A percentile compares a stretch with the other conserved stretches of the same genome.
Conservation (phyloP, 2,329 filamentous ascomycete genomes). For the Cladosporium sp. region DNA sequence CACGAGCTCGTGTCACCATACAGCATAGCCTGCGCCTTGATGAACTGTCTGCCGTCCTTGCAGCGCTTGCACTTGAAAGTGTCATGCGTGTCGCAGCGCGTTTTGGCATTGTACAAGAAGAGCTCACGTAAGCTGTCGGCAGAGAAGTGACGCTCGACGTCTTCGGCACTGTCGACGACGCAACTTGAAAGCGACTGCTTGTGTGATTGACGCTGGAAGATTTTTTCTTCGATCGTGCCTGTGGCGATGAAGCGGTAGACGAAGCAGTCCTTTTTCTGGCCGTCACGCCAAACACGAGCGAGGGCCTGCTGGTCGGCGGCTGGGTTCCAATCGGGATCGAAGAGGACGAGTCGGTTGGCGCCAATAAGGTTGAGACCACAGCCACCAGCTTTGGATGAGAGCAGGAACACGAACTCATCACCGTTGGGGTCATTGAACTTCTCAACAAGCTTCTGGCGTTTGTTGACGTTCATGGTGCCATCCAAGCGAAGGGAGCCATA, state of each 20-base stretch:
- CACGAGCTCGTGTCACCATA: conserved; percentile 99
- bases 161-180: conserved; percentile 93
- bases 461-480: conserved; percentile 96
- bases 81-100: conserved; percentile 91
- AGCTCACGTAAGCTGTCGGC: conserved; percentile 87
- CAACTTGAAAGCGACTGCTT: conserved; percentile 96
- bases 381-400: conserved; percentile 94
- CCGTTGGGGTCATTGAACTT: conserved; percentile 95
- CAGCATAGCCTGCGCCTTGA: conserved; percentile 91
- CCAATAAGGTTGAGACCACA: conserved; percentile 96
- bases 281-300: conserved; percentile 96
- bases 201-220: conserved; percentile 97
- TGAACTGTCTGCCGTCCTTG: conserved; percentile 73
- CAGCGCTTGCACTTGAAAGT: conserved; percentile 99
- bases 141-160: conserved; percentile 95
- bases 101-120: conserved; percentile 86
- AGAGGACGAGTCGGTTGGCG: conserved; percentile 89
- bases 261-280: conserved; percentile 98
- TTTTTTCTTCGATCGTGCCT: conserved; percentile 97
- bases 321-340: conserved; percentile 94
- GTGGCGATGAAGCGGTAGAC: conserved; percentile 99
- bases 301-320: conserved; percentile 96
- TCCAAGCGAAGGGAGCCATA: conserved; percentile 90
- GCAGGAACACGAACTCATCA: conserved; percentile 88
- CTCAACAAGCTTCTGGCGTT: conserved; percentile 95